Evolutionary conservation across 2,329 filamentous ascomycete species (phyloP), one percentile per base, ranked within the genome.

Genomic region (Penicillium psychrosexuale): DNA sequence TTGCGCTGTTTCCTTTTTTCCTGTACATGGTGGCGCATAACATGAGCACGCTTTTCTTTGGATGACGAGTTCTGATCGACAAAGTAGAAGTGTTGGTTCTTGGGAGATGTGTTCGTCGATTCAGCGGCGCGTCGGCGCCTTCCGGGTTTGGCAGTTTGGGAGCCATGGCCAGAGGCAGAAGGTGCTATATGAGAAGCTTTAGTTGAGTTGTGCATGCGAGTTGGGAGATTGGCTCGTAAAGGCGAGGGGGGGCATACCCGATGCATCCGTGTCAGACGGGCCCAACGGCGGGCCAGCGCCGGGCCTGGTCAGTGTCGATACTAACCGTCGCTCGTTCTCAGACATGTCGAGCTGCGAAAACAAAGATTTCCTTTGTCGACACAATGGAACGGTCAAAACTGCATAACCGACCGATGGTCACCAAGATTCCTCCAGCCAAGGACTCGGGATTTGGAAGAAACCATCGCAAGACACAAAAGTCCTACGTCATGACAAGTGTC

Each of bases 11-110:
- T 71, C 38, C 66, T 64, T 59, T 75, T 76, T 56, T 75, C 66
- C 47, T 75, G 71, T n/a, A 76, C 72, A 63, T 76, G 74, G 51
- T 76, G 72, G 34, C 72, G 72, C 74, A 76, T 76, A 19, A 76
- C 74, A 68, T 76, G 73, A 7, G 74, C 72, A 30, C 74, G 72
- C 50, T 76, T 76, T 51, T 74, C 74, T 31, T 71, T 69, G 17
- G 70, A 75, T 3, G 73, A 75, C 3, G 74, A 74, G 49, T 66
- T 69, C 8, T 66, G 68, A 47, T 76, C 69, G 44, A 76, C 73
- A 60, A 76, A 76, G 55, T 73, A 75, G 52, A 75, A 76, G 6
- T 65, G 57, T 59, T 72, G 70, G 11, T 59, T 69, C 51, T 69
- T 69, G 22, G 56, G 49, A 2, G 61, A 47, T 37, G 60, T 57